Evolutionary conservation across 805 yeast genomes (phyloP), one percentile per base, ranked within the genome.

Genomic region (Hanseniaspora taiwanica): DNA sequence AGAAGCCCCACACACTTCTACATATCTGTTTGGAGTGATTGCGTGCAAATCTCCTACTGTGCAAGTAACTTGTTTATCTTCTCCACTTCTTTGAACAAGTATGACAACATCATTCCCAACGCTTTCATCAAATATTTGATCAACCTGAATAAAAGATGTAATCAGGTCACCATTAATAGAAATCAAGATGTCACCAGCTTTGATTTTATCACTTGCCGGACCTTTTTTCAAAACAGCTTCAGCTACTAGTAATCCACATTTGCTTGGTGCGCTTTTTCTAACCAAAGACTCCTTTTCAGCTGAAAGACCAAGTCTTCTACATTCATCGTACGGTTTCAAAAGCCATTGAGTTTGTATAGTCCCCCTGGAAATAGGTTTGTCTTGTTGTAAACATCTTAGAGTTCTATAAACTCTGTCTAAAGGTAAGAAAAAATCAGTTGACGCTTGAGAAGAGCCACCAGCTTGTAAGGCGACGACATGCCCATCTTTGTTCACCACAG

Each of bases 351-450:
- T 84, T 61, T 87, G 96, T 42, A 87, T 82, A 2, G 93, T 86
- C 46, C 96, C 96, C 62, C 96, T 72, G 0, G 93, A 75, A 32
- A 87, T 75, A 1, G 78, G 75, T 36, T 57, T 42, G 0, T 59
- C 53, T 2, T 60, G 51, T 56, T 82, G 94, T 19, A 86, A 61
- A 51, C 94, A 83, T 44, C 64, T 64, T 47, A 87, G 68, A 0
- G 96, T 95, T 47, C 96, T 72, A 45, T 74, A 60, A 2, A 87
- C 93, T 54, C 96, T 68, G 58, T 76, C 78, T 6, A 87, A 74
- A 0, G 96, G 96, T 38, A 87, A 61, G 55, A 87, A 87, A 63
- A 83, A 87, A 62, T 87, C 96, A 0, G 96, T 87, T 0, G 96
- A 83, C 1, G 95, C 87, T 48, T 82, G 91, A 1, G 86, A 73